Evolutionary conservation across 148 eudicot genomes (phyloP), one percentile per base, ranked within the genome.

Genomic region (Nepenthes mirabilis): DNA sequence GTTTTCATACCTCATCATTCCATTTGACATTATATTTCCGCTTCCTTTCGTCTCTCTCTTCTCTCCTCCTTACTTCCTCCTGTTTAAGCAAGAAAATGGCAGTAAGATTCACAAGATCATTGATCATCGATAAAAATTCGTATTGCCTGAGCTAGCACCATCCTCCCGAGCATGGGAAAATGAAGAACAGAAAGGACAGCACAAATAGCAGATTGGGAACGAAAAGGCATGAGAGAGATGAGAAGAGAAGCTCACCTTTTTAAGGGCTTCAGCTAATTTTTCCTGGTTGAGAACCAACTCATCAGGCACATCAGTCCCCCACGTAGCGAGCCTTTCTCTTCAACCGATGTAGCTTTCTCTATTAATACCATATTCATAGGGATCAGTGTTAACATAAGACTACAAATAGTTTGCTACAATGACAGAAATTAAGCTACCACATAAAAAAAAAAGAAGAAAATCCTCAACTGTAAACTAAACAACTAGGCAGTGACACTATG

Each of bases 271-370:
- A n/a, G 87, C 70, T 14, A 90, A 79, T 71, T 82, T 87, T 71
- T 79, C 81, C 48, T 87, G 68, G 61, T 90, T 86, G 60, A 90
- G 66, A 64, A 84, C 85, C 78, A 90, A 71, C 75, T 90, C 97
- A 58, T 90, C 91, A 1, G 95, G 97, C 14, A 84, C 73, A 56
- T 87, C 97, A 48, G 91, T 76, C 52, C 97, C 97, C 97, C 97
- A 90, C 60, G 82, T 77, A 35, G 91, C 97, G 63, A 76, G 68
- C 65, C 64, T 79, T 82, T 87, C 75, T 82, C 87, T 70, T 90
- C 95, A 0, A 47, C 55, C 11, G 76, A 80, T 23, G 71, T 83
- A 52, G 78, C 65, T 11, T 80, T 60, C 12, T 87, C 97, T 90
- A 80, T 59, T 63, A n/a, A n/a, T n/a, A n/a, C 54, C 49, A 56